Evolutionary conservation across 495 filamentous ascomycete species (phyloP).

Genomic region (Rhizodiscina lignyota): DNA sequence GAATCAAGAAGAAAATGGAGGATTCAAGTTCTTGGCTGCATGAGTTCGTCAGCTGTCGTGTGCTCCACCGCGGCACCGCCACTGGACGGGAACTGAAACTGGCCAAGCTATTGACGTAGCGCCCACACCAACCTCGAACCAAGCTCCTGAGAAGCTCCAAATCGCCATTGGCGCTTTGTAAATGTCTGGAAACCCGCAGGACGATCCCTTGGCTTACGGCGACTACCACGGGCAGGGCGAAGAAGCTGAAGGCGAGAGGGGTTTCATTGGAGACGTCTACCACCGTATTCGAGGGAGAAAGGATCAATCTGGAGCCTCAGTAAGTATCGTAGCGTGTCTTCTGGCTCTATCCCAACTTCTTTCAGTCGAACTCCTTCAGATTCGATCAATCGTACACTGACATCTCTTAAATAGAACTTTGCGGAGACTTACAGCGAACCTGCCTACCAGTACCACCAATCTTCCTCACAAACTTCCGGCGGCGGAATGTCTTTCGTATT

Average conservation of each 20-base stretch:
- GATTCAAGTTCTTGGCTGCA: too few species aligned
- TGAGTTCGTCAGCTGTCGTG: too few species aligned
- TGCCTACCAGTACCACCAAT: slow-evolving; percentile 13
- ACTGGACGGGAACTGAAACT: too few species aligned
- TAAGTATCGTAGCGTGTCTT: neutral
- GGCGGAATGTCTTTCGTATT: slow-evolving; percentile 31
- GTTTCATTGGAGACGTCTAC: slow-evolving; percentile 38
- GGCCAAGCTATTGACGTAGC: too few species aligned
- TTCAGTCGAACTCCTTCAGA: neutral
- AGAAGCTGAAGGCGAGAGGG: slow-evolving; percentile 27
- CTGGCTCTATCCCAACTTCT: neutral
- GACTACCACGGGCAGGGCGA: slow-evolving; percentile 25
- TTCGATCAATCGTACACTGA: neutral
- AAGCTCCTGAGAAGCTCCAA: too few species aligned
- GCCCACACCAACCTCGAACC: too few species aligned
- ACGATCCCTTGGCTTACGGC: slow-evolving; percentile 40
- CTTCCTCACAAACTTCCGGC: slow-evolving; percentile 14
- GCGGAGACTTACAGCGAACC: neutral
- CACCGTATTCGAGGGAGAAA: slow-evolving; percentile 19
- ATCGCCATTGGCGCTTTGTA: too few species aligned
- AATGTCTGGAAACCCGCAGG: too few species aligned
- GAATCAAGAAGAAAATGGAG: too few species aligned
- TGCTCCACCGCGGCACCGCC: too few species aligned
- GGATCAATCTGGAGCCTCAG: neutral
- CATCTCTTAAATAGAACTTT: neutral